Evolutionary conservation across 371 early-diverging fungal species (phyloP), one percentile per base, ranked within the genome.

Genomic region (Lichtheimia corymbifera): DNA sequence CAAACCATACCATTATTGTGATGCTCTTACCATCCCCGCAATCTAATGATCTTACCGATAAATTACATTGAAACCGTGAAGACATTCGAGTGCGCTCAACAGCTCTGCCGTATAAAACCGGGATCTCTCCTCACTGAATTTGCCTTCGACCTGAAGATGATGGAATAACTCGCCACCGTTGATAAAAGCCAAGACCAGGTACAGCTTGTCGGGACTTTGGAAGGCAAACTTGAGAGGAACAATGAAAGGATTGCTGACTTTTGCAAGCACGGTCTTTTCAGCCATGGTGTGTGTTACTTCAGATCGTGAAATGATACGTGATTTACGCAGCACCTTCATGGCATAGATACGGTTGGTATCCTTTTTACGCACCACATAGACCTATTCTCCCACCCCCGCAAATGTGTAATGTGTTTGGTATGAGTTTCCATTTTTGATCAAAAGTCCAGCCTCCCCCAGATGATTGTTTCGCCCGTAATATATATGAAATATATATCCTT

Each of bases 321-420:
- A 85, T 79, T 99, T 99, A 57, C 88, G 87, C 55, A 97, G 71
- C 42, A 96, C 94, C 75, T 99, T 99, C 92, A 99, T 93, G 52
- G 99, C 99, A 73, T 98, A 97, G 72, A 96, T 94, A 57, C 96
- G 91, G 62, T 88, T 89, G 17, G 95, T 95, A 70, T 96, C 95
- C 63, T 89, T 89, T 75, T 97, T 94, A 49, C 94, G 90, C 22
- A 96, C 96, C 72, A 96, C 96, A 86, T 96, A 93, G 13, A 98
- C 93, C 84, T 84, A 62, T 43, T 20, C n/a, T 2, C 14, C 15
- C 52, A 12, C 24, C 20, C 30, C 18, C 55, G 17, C 18, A 18
- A 47, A 22, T 47, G 18, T 47, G 47, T n/a, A 18, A n/a, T 47
- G 22, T 47, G n/a, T 47, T 47, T 47, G 35, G 35, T 35, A 35